Evolutionary conservation across 2,329 filamentous ascomycete genomes (phyloP), one percentile per base, ranked within the genome.

Genomic region (Claviceps citrina): DNA sequence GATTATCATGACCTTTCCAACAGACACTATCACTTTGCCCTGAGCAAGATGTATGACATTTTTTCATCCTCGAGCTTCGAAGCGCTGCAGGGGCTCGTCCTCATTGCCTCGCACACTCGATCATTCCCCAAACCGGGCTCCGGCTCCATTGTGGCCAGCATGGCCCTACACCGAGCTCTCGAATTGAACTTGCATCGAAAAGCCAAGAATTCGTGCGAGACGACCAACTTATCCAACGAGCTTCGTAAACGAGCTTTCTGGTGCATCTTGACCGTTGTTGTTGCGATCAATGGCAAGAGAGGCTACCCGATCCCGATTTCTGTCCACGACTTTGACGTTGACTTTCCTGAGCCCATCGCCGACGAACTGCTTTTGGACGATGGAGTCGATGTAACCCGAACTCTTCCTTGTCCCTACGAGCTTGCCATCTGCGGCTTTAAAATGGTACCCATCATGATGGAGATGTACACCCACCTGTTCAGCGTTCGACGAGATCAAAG

Each of bases 71-170:
- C 72, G 41, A 75, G 73, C 0, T 59, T 86, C 12, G 64, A 74
- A 34, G 74, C 83, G 38, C 67, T 86, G 7, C 83, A 91, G 56
- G 84, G 81, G 3, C 57, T 91, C 50, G 67, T 77, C 9, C 63
- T 91, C 60, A 74, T 93, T 15, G 77, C 76, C 43, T 61, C 73
- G 3, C 81, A 89, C 54, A 71, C 84, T 4, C 76, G 84, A 43
- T 77, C 76, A 38, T 86, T 91, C 43, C 81, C 83, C 24, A 85
- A 87, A 50, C 82, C 84, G 1, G 82, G 81, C 10, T 76, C 79
- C 31, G 81, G 79, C 40, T 80, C 78, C 60, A 70, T 81, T 47
- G 67, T 87, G 44, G 71, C 71, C 25, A 74, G 73, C 39, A 67
- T 74, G 35, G 73, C 81, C 1, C 64, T 87, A 32, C 67, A 75